Base-by-base conservation (phyloP, 352 stramenopile genomes). In the Pythium guiyangense region DNA sequence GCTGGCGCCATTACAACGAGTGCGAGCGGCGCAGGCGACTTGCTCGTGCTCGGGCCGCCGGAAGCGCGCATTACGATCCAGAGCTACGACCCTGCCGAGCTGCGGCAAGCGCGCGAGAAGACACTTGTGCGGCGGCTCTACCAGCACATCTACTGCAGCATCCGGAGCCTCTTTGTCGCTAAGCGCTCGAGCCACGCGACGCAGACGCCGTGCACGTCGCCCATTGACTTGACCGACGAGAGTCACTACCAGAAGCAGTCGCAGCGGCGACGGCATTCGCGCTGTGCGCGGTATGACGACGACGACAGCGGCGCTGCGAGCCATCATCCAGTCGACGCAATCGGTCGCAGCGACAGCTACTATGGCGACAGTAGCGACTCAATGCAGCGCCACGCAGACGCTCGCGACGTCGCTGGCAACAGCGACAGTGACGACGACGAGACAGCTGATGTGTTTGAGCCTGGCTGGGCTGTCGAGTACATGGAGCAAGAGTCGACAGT, bases 381-480 rank as follows among this genome's bases (percentile, higher is more conserved):
- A 1, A 10, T 9, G 11, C 31, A 10, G 31, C 9, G 31, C 31
- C 31, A 35, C 31, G 11, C 11, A 9, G 31, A 35, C 31, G 31
- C 3, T 5, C 31, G 31, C 55, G 31, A 43, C 15, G 57, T 62
- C n/a, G 48, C 31, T 15, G 12, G 10, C 1, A 15, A 39, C 17
- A 57, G 18, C 18, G 27, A 57, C 17, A 57, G n/a, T n/a, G n/a
- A n/a, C n/a, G n/a, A 67, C 4, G 35, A 14, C 17, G 47, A 29
- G 14, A 34, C 15, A 6, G 46, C 10, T 22, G 20, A 66, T 17
- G 5, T 49, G 8, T 65, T 79, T 25, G 83, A 93, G 39, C 74
- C 81, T 17, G 80, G 83, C 6, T 93, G 83, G 83, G 77, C 83
- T 2, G 69, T 93, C 15, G 75, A 90, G 59, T 93, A 93, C 64